Conservation (phyloP, 305 asterid species). For the Rubia peregrina region DNA sequence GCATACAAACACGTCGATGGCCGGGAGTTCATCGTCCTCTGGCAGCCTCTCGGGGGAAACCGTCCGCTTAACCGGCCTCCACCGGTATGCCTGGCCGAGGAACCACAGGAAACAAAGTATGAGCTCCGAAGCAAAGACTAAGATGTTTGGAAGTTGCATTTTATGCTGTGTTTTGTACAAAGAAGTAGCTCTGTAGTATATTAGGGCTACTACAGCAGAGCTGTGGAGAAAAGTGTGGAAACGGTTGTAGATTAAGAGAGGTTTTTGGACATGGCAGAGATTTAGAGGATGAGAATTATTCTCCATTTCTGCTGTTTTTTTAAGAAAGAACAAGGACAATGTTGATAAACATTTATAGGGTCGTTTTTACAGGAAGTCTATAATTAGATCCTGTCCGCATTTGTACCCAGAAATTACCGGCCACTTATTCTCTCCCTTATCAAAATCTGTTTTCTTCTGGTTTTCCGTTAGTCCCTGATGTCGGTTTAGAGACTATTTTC, state of each 20-base stretch:
- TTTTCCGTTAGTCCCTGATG: too few species aligned
- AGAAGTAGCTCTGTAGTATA: slow-evolving; percentile 21
- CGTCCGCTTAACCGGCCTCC: slow-evolving; percentile 38
- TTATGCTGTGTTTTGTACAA: background rate
- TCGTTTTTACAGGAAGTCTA: too few species aligned
- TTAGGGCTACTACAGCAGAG: slow-evolving; percentile 25
- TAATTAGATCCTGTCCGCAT: too few species aligned
- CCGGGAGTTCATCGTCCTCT: slow-evolving; percentile 37
- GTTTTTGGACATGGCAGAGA: slow-evolving; percentile 21
- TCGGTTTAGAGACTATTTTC: too few species aligned
- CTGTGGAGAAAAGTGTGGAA: slow-evolving; percentile 30
- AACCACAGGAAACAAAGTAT: slow-evolving; percentile 43
- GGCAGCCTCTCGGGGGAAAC: slow-evolving; percentile 44
- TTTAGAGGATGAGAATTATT: slow-evolving; percentile 26
- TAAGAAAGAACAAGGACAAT: background rate
- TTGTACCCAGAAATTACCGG: too few species aligned
- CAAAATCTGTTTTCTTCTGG: too few species aligned
- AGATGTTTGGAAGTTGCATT: slow-evolving; percentile 10
- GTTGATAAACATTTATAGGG: background rate
- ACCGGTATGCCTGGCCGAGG: slow-evolving; percentile 34
- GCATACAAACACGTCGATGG: slow-evolving; percentile 51
- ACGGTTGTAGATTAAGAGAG: slow-evolving; percentile 26
- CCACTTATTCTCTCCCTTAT: too few species aligned
- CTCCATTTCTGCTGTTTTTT: slow-evolving; percentile 23
- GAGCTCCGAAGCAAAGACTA: slow-evolving; percentile 32